phyloP scores from a whole-genome alignment of 192 early-diverging fungal genomes.

The Coemansia sp. region DNA sequence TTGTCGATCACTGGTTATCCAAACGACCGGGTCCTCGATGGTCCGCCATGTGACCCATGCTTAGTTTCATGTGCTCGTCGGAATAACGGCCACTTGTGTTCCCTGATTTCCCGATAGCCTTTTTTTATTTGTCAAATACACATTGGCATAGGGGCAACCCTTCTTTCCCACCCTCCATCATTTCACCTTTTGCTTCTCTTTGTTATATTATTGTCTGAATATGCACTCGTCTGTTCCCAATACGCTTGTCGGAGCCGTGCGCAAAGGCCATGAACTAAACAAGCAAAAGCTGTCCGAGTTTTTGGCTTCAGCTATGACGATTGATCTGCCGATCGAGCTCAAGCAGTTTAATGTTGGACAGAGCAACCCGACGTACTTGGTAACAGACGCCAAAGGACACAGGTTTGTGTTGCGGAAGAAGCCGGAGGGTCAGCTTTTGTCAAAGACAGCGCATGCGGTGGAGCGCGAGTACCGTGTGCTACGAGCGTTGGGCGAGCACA shows the following conservation, averaged over 20 bases:
- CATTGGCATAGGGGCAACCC: no score
- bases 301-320: conserved; percentile 53
- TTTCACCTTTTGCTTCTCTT: background rate
- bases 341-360: conserved; percentile 91
- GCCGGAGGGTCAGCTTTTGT: conserved; percentile 81
- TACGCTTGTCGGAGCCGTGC: conserved; percentile 30
- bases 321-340: conserved; percentile 65
- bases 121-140: no score
- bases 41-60: no score
- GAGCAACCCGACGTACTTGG: conserved; percentile 91
- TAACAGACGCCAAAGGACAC: conserved; percentile 66
- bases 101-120: no score
- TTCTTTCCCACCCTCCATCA: no score
- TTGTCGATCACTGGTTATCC: no score
- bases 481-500: conserved; percentile 66
- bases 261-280: conserved; percentile 64
- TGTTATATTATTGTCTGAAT: background rate
- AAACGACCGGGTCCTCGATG: no score
- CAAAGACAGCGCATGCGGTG: conserved; percentile 86
- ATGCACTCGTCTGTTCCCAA: conserved; percentile 9
- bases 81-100: no score
- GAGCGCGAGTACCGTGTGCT: conserved; percentile 88
- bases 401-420: conserved; percentile 88
- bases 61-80: no score
- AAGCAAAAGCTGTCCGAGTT: conserved; percentile 59